A percentile compares a stretch with the other conserved stretches of the same genome.
Evolutionary conservation across 2,329 filamentous ascomycete species (phyloP).

Genomic region (Trichoderma atrobrunneum): DNA sequence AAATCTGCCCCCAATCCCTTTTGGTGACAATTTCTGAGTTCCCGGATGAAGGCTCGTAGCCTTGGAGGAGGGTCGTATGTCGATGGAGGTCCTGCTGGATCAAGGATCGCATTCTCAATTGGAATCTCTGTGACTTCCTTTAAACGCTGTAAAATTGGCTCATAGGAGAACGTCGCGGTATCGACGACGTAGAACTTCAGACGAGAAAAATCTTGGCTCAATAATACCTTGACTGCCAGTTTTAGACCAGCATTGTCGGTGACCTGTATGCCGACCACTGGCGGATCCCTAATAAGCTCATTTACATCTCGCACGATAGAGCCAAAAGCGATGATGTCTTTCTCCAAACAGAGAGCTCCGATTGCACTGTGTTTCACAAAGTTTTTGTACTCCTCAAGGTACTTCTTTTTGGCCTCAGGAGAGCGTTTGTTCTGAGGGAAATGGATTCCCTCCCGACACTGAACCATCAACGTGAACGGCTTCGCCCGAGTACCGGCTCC

Average conservation of each 20-base stretch:
- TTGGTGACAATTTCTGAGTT: neutral
- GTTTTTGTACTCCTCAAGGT: constrained; percentile 44
- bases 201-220: constrained; percentile 21
- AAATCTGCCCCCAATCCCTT: constrained; percentile 13
- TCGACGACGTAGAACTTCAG: constrained; percentile 58
- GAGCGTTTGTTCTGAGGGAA: constrained; percentile 35
- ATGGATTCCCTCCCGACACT: constrained; percentile 46
- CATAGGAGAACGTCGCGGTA: constrained; percentile 65
- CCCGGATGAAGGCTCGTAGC: constrained; percentile 9
- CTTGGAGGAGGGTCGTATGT: constrained; percentile 16
- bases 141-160: constrained; percentile 61
- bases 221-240: constrained; percentile 46
- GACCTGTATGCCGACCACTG: constrained; percentile 52
- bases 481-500: constrained; percentile 30
- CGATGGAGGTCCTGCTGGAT: constrained; percentile 20
- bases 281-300: constrained; percentile 41
- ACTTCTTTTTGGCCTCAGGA: constrained; percentile 38
- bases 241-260: constrained; percentile 43
- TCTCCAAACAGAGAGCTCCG: constrained; percentile 55
- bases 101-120: constrained; percentile 52
- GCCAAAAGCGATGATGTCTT: constrained; percentile 58
- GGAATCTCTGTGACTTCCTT: constrained; percentile 55
- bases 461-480: constrained; percentile 37
- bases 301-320: constrained; percentile 51
- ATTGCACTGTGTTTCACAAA: constrained; percentile 60